A percentile compares a stretch with the other conserved stretches of the same genome.
phyloP scores from a whole-genome alignment of 805 yeast species.

The Monosporozyma siamensis region DNA sequence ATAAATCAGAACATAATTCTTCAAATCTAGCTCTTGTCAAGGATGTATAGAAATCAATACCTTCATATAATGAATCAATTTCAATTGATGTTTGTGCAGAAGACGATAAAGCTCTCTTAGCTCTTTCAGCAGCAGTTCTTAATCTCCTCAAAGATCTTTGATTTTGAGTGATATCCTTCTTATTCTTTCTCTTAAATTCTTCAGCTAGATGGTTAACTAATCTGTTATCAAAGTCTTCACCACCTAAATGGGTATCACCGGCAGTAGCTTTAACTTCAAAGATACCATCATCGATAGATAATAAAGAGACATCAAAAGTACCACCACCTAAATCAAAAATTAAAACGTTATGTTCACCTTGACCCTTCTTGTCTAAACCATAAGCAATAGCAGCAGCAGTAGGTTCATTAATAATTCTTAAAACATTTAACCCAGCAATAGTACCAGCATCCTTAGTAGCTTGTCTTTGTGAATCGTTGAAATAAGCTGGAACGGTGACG shows the following conservation, averaged over 20 bases:
- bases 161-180: conserved; percentile 80
- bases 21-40: conserved; percentile 96
- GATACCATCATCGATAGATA: conserved; percentile 91
- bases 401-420: conserved; percentile 94
- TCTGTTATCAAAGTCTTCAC: conserved; percentile 96
- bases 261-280: conserved; percentile 90
- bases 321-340: conserved; percentile 97
- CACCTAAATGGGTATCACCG: conserved; percentile 75
- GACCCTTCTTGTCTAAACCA: conserved; percentile 74
- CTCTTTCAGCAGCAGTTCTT: conserved; percentile 97
- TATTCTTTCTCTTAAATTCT: conserved; percentile 93
- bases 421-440: conserved; percentile 90
- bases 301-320: conserved; percentile 90
- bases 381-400: conserved; percentile 97
- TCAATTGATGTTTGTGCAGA: conserved; percentile 92
- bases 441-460: conserved; percentile 97
- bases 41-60: conserved; percentile 92
- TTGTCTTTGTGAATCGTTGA: conserved; percentile 96
- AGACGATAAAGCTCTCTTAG: conserved; percentile 95
- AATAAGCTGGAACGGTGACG: conserved; percentile 93
- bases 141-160: conserved; percentile 95
- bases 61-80: conserved; percentile 90
- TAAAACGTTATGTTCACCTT: conserved; percentile 77
- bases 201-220: conserved; percentile 81
- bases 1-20: conserved; percentile 87